Evolutionary conservation across 1,139 yeast genomes (phyloP).

Genomic region (Petasospora rhodanensis): DNA sequence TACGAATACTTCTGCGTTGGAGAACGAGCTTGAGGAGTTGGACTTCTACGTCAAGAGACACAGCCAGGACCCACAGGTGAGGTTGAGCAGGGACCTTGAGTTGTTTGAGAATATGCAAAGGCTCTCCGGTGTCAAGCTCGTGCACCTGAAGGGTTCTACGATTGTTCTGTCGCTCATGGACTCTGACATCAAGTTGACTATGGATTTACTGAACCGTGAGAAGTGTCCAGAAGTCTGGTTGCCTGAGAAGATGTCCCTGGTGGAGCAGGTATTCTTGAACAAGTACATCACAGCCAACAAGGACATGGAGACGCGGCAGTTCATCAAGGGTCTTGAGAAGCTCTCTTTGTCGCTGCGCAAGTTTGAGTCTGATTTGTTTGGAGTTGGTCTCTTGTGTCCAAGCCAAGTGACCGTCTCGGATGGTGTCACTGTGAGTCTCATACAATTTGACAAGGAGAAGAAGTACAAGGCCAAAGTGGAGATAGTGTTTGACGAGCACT

Average conservation of each 20-base stretch:
- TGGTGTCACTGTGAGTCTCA: conserved; percentile 10
- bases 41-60: conserved; percentile 17
- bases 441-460: conserved; percentile 14
- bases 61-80: conserved; percentile 21
- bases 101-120: conserved; percentile 21
- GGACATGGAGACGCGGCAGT: neutral
- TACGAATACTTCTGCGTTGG: conserved; percentile 18
- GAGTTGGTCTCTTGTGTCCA: conserved; percentile 14
- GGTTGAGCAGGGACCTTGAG: conserved; percentile 18
- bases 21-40: conserved; percentile 19
- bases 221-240: conserved; percentile 5
- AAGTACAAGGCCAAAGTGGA: conserved; percentile 16
- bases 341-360: conserved; percentile 4
- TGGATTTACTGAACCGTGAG: conserved; percentile 11
- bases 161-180: conserved; percentile 12
- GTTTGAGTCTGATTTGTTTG: conserved; percentile 17
- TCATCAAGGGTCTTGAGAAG: conserved; percentile 1
- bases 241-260: conserved; percentile 6
- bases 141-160: conserved; percentile 15
- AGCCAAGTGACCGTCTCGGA: conserved; percentile 6
- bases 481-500: conserved; percentile 9
- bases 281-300: conserved; percentile 1
- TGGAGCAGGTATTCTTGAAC: conserved; percentile 10
- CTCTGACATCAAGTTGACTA: conserved; percentile 5
- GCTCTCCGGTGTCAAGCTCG: conserved; percentile 24